These are phyloP conservation scores for Neonectria ditissima DNA, from an alignment of 2,329 filamentous ascomycete genomes.

Conservation along the genomic window DNA sequence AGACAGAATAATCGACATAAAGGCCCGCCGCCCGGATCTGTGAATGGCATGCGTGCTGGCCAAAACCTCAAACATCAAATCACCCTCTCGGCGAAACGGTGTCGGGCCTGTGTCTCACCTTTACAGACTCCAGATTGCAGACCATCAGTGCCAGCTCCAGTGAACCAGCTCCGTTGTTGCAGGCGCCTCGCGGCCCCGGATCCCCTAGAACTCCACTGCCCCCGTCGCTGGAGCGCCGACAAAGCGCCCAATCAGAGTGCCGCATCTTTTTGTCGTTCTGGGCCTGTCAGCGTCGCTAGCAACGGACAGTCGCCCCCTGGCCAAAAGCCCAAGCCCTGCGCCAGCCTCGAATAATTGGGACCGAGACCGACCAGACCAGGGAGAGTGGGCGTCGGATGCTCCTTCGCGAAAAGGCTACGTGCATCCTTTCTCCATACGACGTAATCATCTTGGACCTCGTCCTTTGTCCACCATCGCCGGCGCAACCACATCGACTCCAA, in stretches of 20 bases:
- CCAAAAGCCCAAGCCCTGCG: conserved; percentile 36
- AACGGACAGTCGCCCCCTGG: conserved; percentile 33
- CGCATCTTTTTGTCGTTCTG: conserved; percentile 10
- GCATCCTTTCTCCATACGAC: conserved; percentile 45
- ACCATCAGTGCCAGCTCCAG: conserved; percentile 8
- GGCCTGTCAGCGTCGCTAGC: conserved; percentile 25
- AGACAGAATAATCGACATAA: conserved; percentile 9
- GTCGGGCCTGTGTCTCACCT: conserved; percentile 24
- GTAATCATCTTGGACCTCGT: conserved; percentile 33
- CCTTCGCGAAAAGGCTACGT: conserved; percentile 50
- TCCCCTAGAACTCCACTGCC: not conserved
- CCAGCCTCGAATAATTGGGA: conserved; percentile 46
- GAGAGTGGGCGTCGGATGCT: conserved; percentile 19
- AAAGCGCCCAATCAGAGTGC: conserved; percentile 31
- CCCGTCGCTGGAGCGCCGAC: conserved; percentile 12
- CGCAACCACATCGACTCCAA: conserved; percentile 37
- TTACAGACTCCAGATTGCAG: conserved; percentile 15
- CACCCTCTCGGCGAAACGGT: not conserved
- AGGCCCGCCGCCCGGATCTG: conserved; percentile 1
- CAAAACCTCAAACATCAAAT: conserved; percentile 17
- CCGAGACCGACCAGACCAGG: conserved; percentile 14
- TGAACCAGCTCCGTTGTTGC: conserved; percentile 10
- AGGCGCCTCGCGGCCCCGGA: conserved; percentile 6
- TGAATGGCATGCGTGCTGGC: conserved; percentile 8
- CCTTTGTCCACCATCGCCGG: conserved; percentile 26